Percentiles rank a stretch among this genome's conserved stretches.
phyloP scores from a whole-genome alignment of 306 rosid species.

The Mimosa bimucronata region DNA sequence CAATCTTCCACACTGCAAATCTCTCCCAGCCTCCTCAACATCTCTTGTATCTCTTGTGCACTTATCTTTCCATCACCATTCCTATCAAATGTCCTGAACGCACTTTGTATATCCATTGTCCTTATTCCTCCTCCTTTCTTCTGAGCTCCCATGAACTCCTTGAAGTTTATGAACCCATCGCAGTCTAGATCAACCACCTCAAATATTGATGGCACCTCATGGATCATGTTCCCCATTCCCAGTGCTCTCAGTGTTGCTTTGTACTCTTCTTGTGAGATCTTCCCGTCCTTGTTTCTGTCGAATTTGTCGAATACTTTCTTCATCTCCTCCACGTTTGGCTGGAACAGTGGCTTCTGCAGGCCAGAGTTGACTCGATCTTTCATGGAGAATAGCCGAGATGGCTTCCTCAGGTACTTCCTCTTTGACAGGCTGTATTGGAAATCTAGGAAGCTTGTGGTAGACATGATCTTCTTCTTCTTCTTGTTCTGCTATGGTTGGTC shows the following conservation, averaged over 20 bases:
- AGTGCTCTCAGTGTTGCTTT: constrained; percentile 59
- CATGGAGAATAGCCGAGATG: constrained; percentile 41
- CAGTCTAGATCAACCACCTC: constrained; percentile 70
- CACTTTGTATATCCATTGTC: constrained; percentile 60
- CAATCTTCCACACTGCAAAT: constrained; percentile 81
- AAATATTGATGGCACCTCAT: constrained; percentile 72
- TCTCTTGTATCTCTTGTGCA: constrained; percentile 71
- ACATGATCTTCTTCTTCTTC: constrained; percentile 45
- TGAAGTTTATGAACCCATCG: constrained; percentile 78
- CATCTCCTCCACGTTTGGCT: constrained; percentile 77
- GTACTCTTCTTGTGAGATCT: constrained; percentile 78
- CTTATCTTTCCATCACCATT: constrained; percentile 85
- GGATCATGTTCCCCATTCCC: constrained; percentile 56
- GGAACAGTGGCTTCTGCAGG: constrained; percentile 36
- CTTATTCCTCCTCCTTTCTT: constrained; percentile 71
- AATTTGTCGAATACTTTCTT: constrained; percentile 77
- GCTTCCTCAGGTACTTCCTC: constrained; percentile 62
- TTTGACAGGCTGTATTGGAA: constrained; percentile 75
- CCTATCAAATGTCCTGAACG: constrained; percentile 64
- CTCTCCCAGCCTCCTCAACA: constrained; percentile 73
- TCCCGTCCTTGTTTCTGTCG: constrained; percentile 78
- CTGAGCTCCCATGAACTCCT: constrained; percentile 77
- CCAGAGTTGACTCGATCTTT: constrained; percentile 47
- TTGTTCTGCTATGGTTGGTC: constrained; percentile 9
- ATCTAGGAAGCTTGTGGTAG: constrained; percentile 62